Percentiles rank a stretch among this genome's conserved stretches.
Evolutionary conservation across 2,329 filamentous ascomycete genomes (phyloP).

Genomic region (Trichoderma citrinoviride): DNA sequence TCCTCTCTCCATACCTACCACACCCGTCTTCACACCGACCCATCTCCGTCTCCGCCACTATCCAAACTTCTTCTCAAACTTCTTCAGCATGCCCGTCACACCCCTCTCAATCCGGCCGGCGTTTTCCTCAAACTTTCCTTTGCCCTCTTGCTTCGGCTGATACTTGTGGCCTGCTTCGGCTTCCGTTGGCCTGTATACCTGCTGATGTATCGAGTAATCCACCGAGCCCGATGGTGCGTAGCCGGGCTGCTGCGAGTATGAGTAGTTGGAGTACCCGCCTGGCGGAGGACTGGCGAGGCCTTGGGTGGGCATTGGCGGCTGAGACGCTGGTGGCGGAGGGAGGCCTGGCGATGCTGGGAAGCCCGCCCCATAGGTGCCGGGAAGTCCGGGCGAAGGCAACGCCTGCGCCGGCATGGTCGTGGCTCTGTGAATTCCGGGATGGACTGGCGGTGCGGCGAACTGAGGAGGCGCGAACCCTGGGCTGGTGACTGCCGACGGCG

Average conservation of each 20-base stretch:
- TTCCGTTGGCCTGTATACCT: constrained; percentile 68
- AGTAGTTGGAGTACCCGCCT: constrained; percentile 58
- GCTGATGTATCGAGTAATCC: constrained; percentile 65
- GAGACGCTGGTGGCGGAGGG: constrained; percentile 36
- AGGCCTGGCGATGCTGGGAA: constrained; percentile 47
- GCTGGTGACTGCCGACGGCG: constrained; percentile 43
- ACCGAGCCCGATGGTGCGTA: constrained; percentile 24
- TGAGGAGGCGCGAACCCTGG: constrained; percentile 43
- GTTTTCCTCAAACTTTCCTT: constrained; percentile 60
- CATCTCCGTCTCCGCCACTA: constrained; percentile 30
- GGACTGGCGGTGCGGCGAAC: constrained; percentile 39
- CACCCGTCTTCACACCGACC: not conserved
- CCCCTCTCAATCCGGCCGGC: constrained; percentile 67
- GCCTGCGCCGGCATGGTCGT: constrained; percentile 49
- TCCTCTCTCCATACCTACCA: not conserved
- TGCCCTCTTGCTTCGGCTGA: constrained; percentile 44
- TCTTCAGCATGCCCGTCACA: constrained; percentile 70
- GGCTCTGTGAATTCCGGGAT: constrained; percentile 48
- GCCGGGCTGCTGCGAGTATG: constrained; percentile 36
- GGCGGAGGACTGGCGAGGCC: constrained; percentile 44
- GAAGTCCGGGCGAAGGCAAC: constrained; percentile 40
- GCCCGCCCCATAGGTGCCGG: constrained; percentile 45
- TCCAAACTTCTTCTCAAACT: constrained; percentile 72
- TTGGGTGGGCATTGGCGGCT: constrained; percentile 37
- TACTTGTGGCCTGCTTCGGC: constrained; percentile 50